phyloP scores from a whole-genome alignment of 371 early-diverging fungal genomes.

The Mucor lusitanicus region DNA sequence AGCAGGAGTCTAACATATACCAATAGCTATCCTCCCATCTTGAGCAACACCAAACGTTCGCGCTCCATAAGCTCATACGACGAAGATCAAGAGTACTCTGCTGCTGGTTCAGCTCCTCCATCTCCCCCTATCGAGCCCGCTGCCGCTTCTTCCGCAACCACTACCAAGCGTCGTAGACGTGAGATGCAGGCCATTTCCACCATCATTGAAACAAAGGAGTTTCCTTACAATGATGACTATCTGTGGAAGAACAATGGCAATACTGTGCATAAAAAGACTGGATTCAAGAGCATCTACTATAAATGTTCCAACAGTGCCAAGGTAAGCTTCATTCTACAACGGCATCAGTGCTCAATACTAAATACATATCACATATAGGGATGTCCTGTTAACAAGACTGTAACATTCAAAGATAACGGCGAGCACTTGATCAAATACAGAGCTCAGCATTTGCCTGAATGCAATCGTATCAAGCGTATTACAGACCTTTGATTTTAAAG shows the following conservation, averaged over 20 bases:
- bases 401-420: slow-evolving; percentile 54
- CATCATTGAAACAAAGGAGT: slow-evolving; percentile 55
- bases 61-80: not conserved
- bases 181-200: slow-evolving; percentile 59
- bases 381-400: slow-evolving; percentile 55
- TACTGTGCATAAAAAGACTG: slow-evolving; percentile 55
- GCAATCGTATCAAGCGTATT: slow-evolving; percentile 38
- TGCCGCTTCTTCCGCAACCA: not conserved
- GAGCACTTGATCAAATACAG: slow-evolving; percentile 55
- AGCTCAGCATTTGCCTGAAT: slow-evolving; percentile 51
- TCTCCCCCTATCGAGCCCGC: not conserved
- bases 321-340: slow-evolving; percentile 9
- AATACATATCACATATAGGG: slow-evolving; percentile 12
- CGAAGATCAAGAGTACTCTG: not conserved
- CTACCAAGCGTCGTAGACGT: slow-evolving; percentile 50
- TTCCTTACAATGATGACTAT: slow-evolving; percentile 49
- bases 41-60: not conserved
- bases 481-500: slow-evolving; percentile 19
- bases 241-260: slow-evolving; percentile 65
- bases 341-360: not conserved
- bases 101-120: slow-evolving; percentile 18
- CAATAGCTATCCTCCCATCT: not conserved
- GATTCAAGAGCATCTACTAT: slow-evolving; percentile 57
- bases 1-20: not conserved
- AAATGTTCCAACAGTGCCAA: slow-evolving; percentile 49